Conservation (phyloP, 1,139 yeast genomes). For the Blastobotrys illinoisensis region DNA sequence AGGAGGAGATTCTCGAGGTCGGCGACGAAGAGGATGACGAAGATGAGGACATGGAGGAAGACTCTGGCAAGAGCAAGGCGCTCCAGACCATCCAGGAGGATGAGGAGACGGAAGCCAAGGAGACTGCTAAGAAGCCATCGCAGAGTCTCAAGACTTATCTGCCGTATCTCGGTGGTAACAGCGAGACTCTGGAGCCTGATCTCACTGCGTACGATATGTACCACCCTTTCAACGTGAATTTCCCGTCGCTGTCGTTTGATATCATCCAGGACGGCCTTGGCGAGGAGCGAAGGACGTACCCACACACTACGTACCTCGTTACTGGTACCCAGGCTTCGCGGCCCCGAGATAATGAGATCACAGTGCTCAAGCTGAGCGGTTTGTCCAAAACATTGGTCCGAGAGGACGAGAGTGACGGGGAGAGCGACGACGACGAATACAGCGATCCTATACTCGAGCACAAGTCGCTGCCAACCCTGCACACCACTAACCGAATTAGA, state of each 20-base stretch:
- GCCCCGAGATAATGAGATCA: conserved; percentile 80
- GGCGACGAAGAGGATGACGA: conserved; percentile 54
- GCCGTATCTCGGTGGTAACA: conserved; percentile 27
- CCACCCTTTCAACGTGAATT: conserved; percentile 87
- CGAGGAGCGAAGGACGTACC: conserved; percentile 80
- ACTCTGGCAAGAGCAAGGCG: conserved; percentile 28
- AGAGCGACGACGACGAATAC: conserved; percentile 66
- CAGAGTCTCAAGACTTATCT: conserved; percentile 14
- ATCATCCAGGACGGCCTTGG: conserved; percentile 84
- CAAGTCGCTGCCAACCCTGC: conserved; percentile 67
- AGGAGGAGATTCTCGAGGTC: conserved; percentile 49
- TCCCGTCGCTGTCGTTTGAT: conserved; percentile 96
- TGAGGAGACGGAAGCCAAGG: conserved; percentile 36
- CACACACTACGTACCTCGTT: conserved; percentile 78
- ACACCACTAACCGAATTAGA: conserved; percentile 86
- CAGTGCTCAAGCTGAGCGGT: conserved; percentile 76
- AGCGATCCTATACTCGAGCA: conserved; percentile 86
- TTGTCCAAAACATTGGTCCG: conserved; percentile 78
- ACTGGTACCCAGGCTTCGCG: conserved; percentile 94
- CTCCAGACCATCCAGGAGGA: conserved; percentile 39
- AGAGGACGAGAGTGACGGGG: conserved; percentile 67
- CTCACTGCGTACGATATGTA: conserved; percentile 95
- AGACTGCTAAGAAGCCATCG: conserved; percentile 29
- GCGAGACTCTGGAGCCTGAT: conserved; percentile 94
- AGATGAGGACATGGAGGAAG: conserved; percentile 32